These are phyloP conservation scores for Leccinum subatratum DNA, from an alignment of 1,284 basidiomycete species.

Conservation along the genomic window DNA sequence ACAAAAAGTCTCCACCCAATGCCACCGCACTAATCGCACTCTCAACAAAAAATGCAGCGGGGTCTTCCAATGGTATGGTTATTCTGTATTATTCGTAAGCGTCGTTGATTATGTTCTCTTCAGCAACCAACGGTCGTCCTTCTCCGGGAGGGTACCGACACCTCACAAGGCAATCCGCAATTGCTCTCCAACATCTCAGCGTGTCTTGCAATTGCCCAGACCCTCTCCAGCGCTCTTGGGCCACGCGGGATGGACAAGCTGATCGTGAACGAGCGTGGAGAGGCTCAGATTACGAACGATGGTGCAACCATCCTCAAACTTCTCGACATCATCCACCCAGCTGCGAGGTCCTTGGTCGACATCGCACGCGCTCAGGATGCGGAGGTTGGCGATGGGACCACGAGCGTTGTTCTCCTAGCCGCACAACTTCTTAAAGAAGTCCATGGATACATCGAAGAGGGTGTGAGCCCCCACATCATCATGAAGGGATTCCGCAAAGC, in stretches of 20 bases:
- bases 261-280: slow-evolving; percentile 85
- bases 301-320: slow-evolving; percentile 97
- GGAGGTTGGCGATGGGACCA: slow-evolving; percentile 98
- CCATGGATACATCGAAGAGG: slow-evolving; percentile 90
- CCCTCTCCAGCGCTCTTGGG: slow-evolving; percentile 91
- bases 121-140: slow-evolving; percentile 95
- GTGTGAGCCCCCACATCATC: slow-evolving; percentile 95
- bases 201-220: slow-evolving; percentile 86
- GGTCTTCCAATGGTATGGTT: slow-evolving; percentile 60
- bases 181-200: slow-evolving; percentile 95
- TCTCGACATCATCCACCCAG: slow-evolving; percentile 96
- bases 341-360: slow-evolving; percentile 93
- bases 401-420: slow-evolving; percentile 90
- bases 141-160: slow-evolving; percentile 92
- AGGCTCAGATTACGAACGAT: slow-evolving; percentile 98
- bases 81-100: neutral
- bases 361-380: slow-evolving; percentile 98
- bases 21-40: no score
- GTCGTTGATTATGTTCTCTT: slow-evolving; percentile 19
- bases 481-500: slow-evolving; percentile 95
- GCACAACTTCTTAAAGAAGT: slow-evolving; percentile 95
- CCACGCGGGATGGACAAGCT: slow-evolving; percentile 99
- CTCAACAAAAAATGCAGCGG: slow-evolving; percentile 61
- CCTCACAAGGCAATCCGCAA: slow-evolving; percentile 92
- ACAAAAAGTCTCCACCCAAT: no score